These are phyloP conservation scores for Coemansia sp. DNA, from an alignment of 192 early-diverging fungal species.

Conservation along the genomic window DNA sequence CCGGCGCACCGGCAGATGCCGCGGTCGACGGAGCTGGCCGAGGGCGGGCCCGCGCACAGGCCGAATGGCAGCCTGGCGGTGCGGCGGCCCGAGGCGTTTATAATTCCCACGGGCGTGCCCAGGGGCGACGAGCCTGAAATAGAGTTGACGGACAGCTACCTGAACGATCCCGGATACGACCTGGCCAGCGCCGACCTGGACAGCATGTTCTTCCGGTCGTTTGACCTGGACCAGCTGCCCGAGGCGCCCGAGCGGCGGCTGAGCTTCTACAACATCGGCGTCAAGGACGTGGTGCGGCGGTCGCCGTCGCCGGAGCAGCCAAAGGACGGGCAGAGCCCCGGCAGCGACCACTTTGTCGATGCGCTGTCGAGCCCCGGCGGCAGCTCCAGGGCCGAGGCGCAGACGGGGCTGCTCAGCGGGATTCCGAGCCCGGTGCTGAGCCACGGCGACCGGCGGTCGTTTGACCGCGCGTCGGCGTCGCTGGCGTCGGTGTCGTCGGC, in stretches of 20 bases:
- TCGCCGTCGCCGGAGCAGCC: slow-evolving; percentile 9
- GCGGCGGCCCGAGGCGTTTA: slow-evolving; percentile 20
- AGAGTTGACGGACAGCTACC: slow-evolving; percentile 23
- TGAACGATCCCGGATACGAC: slow-evolving; percentile 35
- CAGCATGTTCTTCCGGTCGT: slow-evolving; percentile 29
- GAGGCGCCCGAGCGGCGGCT: slow-evolving; percentile 34
- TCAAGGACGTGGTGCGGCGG: slow-evolving; percentile 9
- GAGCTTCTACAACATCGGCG: slow-evolving; percentile 34
- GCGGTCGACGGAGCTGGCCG: slow-evolving; percentile 20
- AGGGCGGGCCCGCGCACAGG: slow-evolving; percentile 13
- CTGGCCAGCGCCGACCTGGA: slow-evolving; percentile 22
- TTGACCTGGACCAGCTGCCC: slow-evolving; percentile 42
- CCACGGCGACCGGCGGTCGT: not conserved
- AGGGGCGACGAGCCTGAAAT: slow-evolving; percentile 4
- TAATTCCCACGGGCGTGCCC: slow-evolving; percentile 6
- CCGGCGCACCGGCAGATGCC: slow-evolving; percentile 41
- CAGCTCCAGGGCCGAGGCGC: not conserved
- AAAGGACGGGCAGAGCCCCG: not conserved
- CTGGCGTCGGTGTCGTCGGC: too few species aligned
- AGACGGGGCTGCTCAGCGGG: not conserved
- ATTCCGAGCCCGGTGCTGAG: slow-evolving; percentile 3
- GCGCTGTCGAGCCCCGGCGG: not conserved
- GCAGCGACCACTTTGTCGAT: slow-evolving; percentile 4
- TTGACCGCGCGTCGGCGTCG: too few species aligned
- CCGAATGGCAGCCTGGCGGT: slow-evolving; percentile 11